Conservation (phyloP, 768 basidiomycete species). For the Antrodiella citrinella region DNA sequence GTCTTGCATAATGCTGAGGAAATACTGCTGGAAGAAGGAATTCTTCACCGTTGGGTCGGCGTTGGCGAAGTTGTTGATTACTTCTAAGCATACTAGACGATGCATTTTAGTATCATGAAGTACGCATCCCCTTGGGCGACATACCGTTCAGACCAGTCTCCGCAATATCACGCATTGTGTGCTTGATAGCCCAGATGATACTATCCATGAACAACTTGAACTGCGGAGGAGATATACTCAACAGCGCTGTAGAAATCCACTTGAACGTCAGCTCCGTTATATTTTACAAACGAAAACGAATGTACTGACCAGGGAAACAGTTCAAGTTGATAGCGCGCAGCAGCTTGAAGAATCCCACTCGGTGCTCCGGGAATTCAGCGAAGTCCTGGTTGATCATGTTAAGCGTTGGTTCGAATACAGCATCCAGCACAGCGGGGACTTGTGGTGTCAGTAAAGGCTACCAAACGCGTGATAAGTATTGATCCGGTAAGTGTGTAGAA, state of each 20-base stretch:
- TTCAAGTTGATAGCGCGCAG: constrained; percentile 85
- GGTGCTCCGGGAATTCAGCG: constrained; percentile 96
- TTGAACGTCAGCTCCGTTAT: too few species aligned
- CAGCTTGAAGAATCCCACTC: constrained; percentile 94
- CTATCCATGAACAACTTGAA: constrained; percentile 99
- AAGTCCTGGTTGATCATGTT: constrained; percentile 99
- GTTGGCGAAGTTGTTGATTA: constrained; percentile 89
- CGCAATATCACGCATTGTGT: constrained; percentile 97
- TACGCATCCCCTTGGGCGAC: constrained; percentile 14
- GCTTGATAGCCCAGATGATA: constrained; percentile 99
- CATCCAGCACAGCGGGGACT: constrained; percentile 91
- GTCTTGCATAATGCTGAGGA: constrained; percentile 88
- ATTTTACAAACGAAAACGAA: neutral
- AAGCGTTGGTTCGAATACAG: constrained; percentile 94
- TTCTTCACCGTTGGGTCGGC: constrained; percentile 75
- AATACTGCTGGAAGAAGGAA: constrained; percentile 95
- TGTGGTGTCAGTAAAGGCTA: constrained; percentile 85
- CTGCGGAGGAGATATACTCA: constrained; percentile 80
- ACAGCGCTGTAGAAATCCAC: constrained; percentile 50
- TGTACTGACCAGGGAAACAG: constrained; percentile 86
- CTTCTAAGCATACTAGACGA: constrained; percentile 74
- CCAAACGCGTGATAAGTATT: constrained; percentile 9
- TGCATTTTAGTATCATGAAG: constrained; percentile 50
- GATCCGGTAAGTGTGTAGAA: neutral
- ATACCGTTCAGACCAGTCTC: constrained; percentile 79